phyloP scores from a whole-genome alignment of 2,329 filamentous ascomycete genomes.

The Fusarium xyrophilum region DNA sequence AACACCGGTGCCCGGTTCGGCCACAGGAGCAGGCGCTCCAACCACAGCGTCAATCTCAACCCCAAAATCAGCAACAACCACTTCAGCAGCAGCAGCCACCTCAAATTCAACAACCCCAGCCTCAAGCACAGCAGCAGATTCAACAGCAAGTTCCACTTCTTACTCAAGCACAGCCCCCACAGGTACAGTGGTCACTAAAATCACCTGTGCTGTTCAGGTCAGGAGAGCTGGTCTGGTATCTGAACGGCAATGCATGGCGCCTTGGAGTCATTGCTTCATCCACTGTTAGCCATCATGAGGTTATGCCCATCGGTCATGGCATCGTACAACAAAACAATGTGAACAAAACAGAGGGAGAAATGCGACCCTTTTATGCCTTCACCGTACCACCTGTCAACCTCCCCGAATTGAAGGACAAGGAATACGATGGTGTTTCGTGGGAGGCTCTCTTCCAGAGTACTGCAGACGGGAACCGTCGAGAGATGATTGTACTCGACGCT shows the following conservation, averaged over 20 bases:
- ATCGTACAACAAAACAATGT: conserved; percentile 49
- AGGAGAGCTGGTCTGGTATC: conserved; percentile 60
- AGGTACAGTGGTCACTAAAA: conserved; percentile 45
- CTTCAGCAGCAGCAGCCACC: conserved; percentile 12
- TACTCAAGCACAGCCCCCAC: conserved; percentile 28
- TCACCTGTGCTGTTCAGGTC: conserved; percentile 52
- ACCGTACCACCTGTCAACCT: conserved; percentile 55
- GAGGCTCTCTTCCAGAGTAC: conserved; percentile 46
- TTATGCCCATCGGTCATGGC: conserved; percentile 53
- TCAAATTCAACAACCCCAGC: conserved; percentile 13
- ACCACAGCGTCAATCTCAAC: conserved; percentile 23
- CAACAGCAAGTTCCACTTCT: conserved; percentile 36
- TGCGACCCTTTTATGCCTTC: conserved; percentile 60
- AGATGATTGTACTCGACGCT: conserved; percentile 55
- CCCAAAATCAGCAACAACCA: conserved; percentile 13
- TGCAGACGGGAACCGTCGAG: conserved; percentile 48
- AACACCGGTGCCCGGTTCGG: conserved; percentile 16
- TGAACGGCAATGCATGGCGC: conserved; percentile 56
- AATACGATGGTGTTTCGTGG: conserved; percentile 55
- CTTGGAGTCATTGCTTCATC: conserved; percentile 53
- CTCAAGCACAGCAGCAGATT: conserved; percentile 22
- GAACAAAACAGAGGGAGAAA: conserved; percentile 49
- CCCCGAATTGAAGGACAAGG: conserved; percentile 49
- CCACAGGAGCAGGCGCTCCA: conserved; percentile 17
- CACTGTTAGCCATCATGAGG: conserved; percentile 43